Base-by-base conservation (phyloP, 1,139 yeast genomes). In the Geotrichum australiense region DNA sequence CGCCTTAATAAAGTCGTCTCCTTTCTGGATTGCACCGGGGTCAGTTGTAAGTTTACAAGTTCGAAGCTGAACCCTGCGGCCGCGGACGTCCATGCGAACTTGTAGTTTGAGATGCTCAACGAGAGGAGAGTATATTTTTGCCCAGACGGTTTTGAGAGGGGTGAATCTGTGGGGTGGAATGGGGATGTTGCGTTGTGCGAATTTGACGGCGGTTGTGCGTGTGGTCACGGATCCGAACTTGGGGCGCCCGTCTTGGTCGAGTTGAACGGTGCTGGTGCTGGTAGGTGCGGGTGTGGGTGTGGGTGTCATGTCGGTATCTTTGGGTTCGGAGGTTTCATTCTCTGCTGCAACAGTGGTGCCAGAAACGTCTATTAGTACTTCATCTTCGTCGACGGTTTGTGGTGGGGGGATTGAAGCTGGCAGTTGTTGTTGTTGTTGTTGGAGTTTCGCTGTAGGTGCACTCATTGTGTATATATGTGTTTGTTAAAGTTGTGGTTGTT, bases 151-250 rank as follows among this genome's bases (percentile, higher is more conserved):
- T 62, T 87, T 83, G 55, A 91, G 73, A 11, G 98, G 97, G 1
- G 94, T 74, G 86, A 91, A 80, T 70, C 98, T 75, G 62, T 91
- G 97, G 24, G 96, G 97, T 28, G 98, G 98, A 26, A 91, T 93
- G 6, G 94, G 76, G 11, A 93, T 84, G 59, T 87, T 87, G 66
- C 97, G 75, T 46, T 81, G 73, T 62, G 87, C 96, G 47, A 80
- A 69, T 63, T 85, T 85, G 27, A 86, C 93, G 50, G 74, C 76
- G 66, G 70, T 73, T n/a, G 76, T 76, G 3, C 80, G 59, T 46
- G 73, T 71, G 12, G 80, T 70, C 22, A 89, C 93, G 4, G 93
- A 77, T 24, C 81, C 71, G 59, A 91, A 91, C 56, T 80, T 78
- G 37, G 97, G 97, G 56, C 85, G 83, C 35, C 97, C 98, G 47